Evolutionary conservation across 176 grass and related monocot species (phyloP), one percentile per base, ranked within the genome.

Genomic region (Musa beccarii): DNA sequence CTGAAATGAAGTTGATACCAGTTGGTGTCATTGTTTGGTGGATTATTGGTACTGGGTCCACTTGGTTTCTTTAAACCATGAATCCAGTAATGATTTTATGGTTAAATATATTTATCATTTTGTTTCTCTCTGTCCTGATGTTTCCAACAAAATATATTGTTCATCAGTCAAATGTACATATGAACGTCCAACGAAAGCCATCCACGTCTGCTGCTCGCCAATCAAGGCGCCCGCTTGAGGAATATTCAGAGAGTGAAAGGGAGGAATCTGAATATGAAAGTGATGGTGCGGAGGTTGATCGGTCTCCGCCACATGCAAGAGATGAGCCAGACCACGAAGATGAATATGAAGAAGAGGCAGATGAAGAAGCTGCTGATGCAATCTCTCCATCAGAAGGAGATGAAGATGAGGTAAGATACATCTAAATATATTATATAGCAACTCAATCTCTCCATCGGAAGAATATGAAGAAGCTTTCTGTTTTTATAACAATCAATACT

Each of bases 191-290:
- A 17, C 82, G 69, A 52, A 93, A 93, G 64, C 59, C 82, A 85
- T 78, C 84, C 1, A 72, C 84, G 68, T 72, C 89, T 69, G 73
- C 80, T 87, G 81, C 84, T 81, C 88, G 73, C 20, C 74, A 72
- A 67, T 73, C 82, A 10, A 89, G 83, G 43, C 88, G 71, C 11
- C 79, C 80, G 59, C 82, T 79, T 28, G 84, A 89, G 53, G 88
- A 89, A 80, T 93, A 93, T 71, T 89, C 84, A 20, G 87, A 83
- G 79, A 89, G 90, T 74, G 87, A 92, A 63, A 85, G 85, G 65
- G 88, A 89, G 75, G 95, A 94, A 64, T 94, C 90, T 49, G 95
- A 94, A 68, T 94, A 99, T 79, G 90, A 99, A 94, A 94, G 84
- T 68, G 88, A 94, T n/a, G 95, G 91, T 1, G 88, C 89, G 64